Conservation (phyloP, 208 protist species). For the Acanthamoeba rhysodes region DNA sequence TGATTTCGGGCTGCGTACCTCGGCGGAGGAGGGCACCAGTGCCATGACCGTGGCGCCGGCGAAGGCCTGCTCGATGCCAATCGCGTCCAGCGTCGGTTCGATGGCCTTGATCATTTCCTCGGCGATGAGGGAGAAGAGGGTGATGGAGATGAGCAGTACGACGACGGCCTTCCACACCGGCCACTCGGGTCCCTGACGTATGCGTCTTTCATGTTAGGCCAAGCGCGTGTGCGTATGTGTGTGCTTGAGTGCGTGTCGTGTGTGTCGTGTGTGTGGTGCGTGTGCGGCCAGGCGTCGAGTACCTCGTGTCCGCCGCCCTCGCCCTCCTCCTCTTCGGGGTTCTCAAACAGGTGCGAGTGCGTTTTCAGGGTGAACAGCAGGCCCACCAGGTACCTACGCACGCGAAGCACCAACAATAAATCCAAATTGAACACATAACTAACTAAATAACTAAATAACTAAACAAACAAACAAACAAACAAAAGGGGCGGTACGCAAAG, state of each 20-base stretch:
- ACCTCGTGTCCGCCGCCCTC: slow-evolving; percentile 43
- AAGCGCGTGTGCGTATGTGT: neutral
- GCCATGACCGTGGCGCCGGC: slow-evolving; percentile 87
- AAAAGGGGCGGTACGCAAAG: slow-evolving; percentile 80
- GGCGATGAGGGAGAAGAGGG: slow-evolving; percentile 81
- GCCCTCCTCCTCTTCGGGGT: slow-evolving; percentile 69
- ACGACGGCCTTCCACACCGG: slow-evolving; percentile 77
- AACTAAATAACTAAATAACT: no score
- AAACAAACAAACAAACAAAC: no score
- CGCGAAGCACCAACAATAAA: no score
- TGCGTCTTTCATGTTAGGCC: no score
- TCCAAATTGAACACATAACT: no score
- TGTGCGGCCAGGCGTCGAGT: neutral
- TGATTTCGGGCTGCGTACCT: neutral
- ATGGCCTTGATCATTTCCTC: slow-evolving; percentile 79
- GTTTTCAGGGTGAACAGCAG: slow-evolving; percentile 90
- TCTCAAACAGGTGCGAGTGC: slow-evolving; percentile 85
- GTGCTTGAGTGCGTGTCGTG: neutral
- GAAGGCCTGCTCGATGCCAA: slow-evolving; percentile 84
- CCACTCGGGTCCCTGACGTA: slow-evolving; percentile 83
- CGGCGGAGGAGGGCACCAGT: slow-evolving; percentile 86
- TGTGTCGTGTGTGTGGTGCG: neutral
- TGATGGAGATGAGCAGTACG: slow-evolving; percentile 76
- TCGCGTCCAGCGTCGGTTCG: slow-evolving; percentile 78
- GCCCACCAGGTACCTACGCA: slow-evolving; percentile 85